Conservation (phyloP, 192 early-diverging fungal species). For the Tieghemiomyces parasiticus region DNA sequence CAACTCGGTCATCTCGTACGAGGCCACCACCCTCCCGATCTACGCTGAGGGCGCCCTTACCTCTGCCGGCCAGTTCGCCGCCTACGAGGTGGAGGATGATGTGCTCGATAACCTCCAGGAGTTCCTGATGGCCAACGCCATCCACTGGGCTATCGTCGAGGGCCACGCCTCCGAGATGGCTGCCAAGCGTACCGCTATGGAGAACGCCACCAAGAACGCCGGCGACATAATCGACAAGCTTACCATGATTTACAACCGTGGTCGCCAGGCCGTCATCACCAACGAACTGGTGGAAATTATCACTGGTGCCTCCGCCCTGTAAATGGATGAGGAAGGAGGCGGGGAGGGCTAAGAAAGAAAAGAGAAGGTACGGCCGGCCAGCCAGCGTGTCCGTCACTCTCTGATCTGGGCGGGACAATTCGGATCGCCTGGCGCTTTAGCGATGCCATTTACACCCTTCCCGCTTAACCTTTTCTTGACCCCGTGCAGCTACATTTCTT, state of each 20-base stretch:
- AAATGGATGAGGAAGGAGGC: no score
- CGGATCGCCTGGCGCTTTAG: no score
- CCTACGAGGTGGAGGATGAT: slow-evolving; percentile 86
- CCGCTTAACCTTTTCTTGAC: no score
- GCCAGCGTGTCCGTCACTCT: no score
- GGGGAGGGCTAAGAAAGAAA: no score
- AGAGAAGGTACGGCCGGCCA: no score
- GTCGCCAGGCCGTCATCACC: slow-evolving; percentile 95
- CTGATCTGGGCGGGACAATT: no score
- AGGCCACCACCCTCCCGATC: slow-evolving; percentile 51
- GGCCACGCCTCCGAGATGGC: slow-evolving; percentile 93
- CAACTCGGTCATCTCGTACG: slow-evolving; percentile 86
- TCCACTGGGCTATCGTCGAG: slow-evolving; percentile 94
- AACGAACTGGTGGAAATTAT: slow-evolving; percentile 98
- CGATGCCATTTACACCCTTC: no score
- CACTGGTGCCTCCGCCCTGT: slow-evolving; percentile 87
- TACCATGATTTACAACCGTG: slow-evolving; percentile 92
- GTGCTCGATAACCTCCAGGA: slow-evolving; percentile 78
- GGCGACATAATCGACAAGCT: slow-evolving; percentile 95
- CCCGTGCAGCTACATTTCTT: no score
- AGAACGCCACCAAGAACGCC: slow-evolving; percentile 99
- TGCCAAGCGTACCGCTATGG: slow-evolving; percentile 96
- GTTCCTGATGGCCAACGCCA: slow-evolving; percentile 84
- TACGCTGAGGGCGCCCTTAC: slow-evolving; percentile 51
- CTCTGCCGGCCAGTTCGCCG: slow-evolving; percentile 65